A percentile compares a stretch with the other conserved stretches of the same genome.
Conservation (phyloP, 441 rosid species). For the Pelargonium australe region DNA sequence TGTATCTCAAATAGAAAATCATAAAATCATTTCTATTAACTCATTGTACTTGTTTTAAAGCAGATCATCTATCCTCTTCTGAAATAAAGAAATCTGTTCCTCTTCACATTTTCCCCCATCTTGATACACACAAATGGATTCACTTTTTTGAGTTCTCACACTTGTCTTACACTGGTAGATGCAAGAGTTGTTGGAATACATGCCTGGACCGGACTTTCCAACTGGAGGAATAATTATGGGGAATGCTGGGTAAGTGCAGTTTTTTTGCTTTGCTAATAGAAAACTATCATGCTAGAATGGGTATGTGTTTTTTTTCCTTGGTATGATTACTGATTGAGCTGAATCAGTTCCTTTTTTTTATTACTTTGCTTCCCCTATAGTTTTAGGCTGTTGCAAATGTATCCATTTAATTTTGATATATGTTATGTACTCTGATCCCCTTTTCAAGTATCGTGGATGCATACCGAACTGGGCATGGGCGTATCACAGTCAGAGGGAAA, state of each 20-base stretch:
- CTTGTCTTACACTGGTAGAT: conserved; percentile 34
- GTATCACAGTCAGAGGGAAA: conserved; percentile 79
- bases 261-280: conserved; percentile 13
- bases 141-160: background rate
- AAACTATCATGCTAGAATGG: background rate
- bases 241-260: conserved; percentile 62
- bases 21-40: background rate
- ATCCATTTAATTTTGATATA: background rate
- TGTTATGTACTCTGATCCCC: conserved; percentile 22
- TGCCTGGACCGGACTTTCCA: conserved; percentile 99
- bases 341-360: background rate
- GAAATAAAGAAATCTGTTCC: background rate
- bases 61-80: background rate
- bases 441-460: conserved; percentile 74
- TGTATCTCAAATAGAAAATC: background rate
- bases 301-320: background rate
- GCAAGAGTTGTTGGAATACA: conserved; percentile 94
- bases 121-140: background rate
- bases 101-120: background rate
- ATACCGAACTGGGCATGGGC: conserved; percentile 86
- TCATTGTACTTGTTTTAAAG: background rate
- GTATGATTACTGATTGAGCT: background rate
- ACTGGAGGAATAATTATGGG: conserved; percentile 98
- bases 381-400: background rate
- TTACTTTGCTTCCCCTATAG: background rate